Base-by-base conservation (phyloP, 1,139 yeast species). In the Yamadazyma friedrichii region DNA sequence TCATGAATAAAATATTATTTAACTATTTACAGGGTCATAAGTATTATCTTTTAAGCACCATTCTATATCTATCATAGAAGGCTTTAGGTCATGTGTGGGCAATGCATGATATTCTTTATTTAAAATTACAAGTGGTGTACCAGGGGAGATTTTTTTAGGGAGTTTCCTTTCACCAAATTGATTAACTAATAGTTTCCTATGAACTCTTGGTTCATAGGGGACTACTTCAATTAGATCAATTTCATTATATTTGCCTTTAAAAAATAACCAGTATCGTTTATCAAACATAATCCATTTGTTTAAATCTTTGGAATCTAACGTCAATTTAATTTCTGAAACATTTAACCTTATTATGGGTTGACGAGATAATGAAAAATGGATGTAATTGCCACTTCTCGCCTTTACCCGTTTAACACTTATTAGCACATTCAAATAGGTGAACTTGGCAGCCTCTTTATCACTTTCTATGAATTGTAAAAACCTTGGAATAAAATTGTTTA, bases 241-340 rank as follows among this genome's bases (percentile, higher is more conserved):
- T 3, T 35, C 47, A 15, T 33, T 26, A 4, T 27, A 10, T 6
- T 35, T 22, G 28, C 45, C 45, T 27, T 35, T 44, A 24, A 62
- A 44, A 24, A 63, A 48, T 11, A 73, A 31, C 69, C 71, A 65
- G 44, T 61, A 63, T 34, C 78, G 48, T 31, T 62, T 53, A 43
- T 71, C 77, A 43, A 65, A 70, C 3, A 59, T 43, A 0, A 50
- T 35, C 76, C 76, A 71, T 0, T 53, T 42, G 15, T 6, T 55
- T 39, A 61, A 62, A 58, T 5, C 39, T 33, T 20, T 5, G 3
- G n/a, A 13, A 15, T 11, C 12, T 9, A 41, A 16, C 2, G 30
- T 10, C 2, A 37, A 31, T 35, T 41, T 41, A 17, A 37, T 22
- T 11, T 40, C 43, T 24, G 38, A 34, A n/a, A 57, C 60, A 3